Conservation (phyloP, 2,329 filamentous ascomycete species). For the Pseudomassariella vexata region DNA sequence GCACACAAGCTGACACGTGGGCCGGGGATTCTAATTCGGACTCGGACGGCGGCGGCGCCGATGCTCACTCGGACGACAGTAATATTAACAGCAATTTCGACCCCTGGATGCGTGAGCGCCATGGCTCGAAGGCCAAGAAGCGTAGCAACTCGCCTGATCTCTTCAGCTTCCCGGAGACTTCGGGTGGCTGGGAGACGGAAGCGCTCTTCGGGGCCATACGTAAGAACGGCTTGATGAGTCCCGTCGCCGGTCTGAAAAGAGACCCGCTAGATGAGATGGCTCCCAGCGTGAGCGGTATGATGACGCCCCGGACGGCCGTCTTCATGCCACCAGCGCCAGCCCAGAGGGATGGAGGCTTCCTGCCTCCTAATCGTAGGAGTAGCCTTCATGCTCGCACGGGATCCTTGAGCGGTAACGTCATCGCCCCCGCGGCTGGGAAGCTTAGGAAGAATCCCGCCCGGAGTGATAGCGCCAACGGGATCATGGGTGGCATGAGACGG, state of each 20-base stretch:
- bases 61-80: slow-evolving; percentile 32
- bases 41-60: slow-evolving; percentile 30
- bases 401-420: slow-evolving; percentile 17
- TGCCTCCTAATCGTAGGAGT: slow-evolving; percentile 46
- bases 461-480: slow-evolving; percentile 9
- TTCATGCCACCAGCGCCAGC: slow-evolving; percentile 20
- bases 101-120: slow-evolving; percentile 53
- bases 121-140: no score
- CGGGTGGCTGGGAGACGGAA: slow-evolving; percentile 40
- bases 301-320: slow-evolving; percentile 29
- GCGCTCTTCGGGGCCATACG: slow-evolving; percentile 38
- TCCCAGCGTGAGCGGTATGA: slow-evolving; percentile 34
- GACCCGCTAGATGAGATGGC: slow-evolving; percentile 42
- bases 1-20: slow-evolving; percentile 34
- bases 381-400: slow-evolving; percentile 45
- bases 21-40: slow-evolving; percentile 43
- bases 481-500: slow-evolving; percentile 14
- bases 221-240: slow-evolving; percentile 25
- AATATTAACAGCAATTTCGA: slow-evolving; percentile 49
- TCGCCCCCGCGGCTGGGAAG: slow-evolving; percentile 11
- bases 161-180: slow-evolving; percentile 43
- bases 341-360: slow-evolving; percentile 28
- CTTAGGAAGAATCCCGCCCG: slow-evolving; percentile 15
- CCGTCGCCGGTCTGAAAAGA: slow-evolving; percentile 25
- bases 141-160: slow-evolving; percentile 42